phyloP scores from a whole-genome alignment of 495 filamentous ascomycete species.

The Penicillium cinerascens region DNA sequence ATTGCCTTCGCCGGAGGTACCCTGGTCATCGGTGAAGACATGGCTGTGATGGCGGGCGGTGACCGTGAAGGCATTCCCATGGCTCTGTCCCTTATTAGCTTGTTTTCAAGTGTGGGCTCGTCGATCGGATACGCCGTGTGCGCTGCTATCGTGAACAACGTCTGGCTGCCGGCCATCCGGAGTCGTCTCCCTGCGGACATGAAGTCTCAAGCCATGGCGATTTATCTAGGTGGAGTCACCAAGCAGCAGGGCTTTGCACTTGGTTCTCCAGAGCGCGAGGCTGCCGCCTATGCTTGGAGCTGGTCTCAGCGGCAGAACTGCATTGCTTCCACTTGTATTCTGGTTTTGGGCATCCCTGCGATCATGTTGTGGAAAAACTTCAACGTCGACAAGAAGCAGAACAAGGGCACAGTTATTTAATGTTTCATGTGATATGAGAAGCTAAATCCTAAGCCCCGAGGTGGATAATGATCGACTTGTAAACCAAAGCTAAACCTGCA shows the following conservation, averaged over 20 bases:
- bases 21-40: conserved; percentile 63
- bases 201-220: conserved; percentile 47
- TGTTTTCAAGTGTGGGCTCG: conserved; percentile 66
- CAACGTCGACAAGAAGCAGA: conserved; percentile 42
- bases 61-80: conserved; percentile 62
- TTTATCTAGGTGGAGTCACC: conserved; percentile 41
- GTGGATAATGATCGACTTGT: too few species aligned
- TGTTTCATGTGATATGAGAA: too few species aligned
- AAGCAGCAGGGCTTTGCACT: conserved; percentile 52
- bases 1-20: conserved; percentile 69
- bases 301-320: conserved; percentile 54
- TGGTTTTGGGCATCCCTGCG: conserved; percentile 34
- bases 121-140: conserved; percentile 64
- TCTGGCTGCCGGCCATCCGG: conserved; percentile 54
- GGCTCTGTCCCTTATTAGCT: conserved; percentile 61
- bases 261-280: conserved; percentile 49
- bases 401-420: conserved; percentile 35
- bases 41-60: conserved; percentile 69
- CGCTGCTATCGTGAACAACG: conserved; percentile 65
- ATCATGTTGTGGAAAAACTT: conserved; percentile 45
- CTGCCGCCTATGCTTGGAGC: conserved; percentile 58
- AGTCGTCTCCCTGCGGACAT: conserved; percentile 35
- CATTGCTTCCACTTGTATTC: conserved; percentile 46
- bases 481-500: too few species aligned
- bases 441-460: too few species aligned